Conservation (phyloP, 768 basidiomycete genomes). For the Boletus pseudopeckii region DNA sequence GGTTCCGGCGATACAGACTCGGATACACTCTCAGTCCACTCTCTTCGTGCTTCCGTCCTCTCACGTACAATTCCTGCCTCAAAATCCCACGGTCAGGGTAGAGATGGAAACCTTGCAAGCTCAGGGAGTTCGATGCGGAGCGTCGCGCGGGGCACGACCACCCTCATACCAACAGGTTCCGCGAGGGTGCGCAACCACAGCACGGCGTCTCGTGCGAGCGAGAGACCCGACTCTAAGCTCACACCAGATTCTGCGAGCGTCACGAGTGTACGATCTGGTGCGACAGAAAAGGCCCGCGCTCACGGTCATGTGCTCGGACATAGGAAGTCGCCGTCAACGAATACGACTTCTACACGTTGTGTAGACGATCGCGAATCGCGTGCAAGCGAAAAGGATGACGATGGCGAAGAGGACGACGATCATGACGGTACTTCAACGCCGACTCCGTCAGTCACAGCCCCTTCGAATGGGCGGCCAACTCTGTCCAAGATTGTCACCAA, state of each 20-base stretch:
- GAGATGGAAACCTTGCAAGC: constrained; percentile 20
- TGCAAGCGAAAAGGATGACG: background rate
- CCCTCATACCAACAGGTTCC: constrained; percentile 16
- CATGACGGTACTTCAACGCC: constrained; percentile 16
- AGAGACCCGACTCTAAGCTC: constrained; percentile 70
- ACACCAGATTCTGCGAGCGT: constrained; percentile 45
- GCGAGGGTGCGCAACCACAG: constrained; percentile 25
- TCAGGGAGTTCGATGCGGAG: constrained; percentile 45
- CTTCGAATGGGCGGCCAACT: constrained; percentile 23
- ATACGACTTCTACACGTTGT: constrained; percentile 5
- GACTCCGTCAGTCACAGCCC: constrained; percentile 4
- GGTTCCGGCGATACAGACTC: constrained; percentile 32
- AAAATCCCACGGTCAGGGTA: constrained; percentile 19
- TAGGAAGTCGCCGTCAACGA: constrained; percentile 22
- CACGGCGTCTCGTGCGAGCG: constrained; percentile 25
- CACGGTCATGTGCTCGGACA: constrained; percentile 16
- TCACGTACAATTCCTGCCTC: constrained; percentile 30
- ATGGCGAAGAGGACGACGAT: constrained; percentile 10
- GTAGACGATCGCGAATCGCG: background rate
- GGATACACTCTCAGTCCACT: constrained; percentile 44
- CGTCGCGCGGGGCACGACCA: constrained; percentile 40
- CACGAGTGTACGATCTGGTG: constrained; percentile 24
- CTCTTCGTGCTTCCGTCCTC: constrained; percentile 43
- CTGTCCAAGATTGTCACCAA: constrained; percentile 28
- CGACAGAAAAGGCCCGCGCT: constrained; percentile 23